phyloP scores from a whole-genome alignment of 441 rosid genomes.

The Populus hybrid region DNA sequence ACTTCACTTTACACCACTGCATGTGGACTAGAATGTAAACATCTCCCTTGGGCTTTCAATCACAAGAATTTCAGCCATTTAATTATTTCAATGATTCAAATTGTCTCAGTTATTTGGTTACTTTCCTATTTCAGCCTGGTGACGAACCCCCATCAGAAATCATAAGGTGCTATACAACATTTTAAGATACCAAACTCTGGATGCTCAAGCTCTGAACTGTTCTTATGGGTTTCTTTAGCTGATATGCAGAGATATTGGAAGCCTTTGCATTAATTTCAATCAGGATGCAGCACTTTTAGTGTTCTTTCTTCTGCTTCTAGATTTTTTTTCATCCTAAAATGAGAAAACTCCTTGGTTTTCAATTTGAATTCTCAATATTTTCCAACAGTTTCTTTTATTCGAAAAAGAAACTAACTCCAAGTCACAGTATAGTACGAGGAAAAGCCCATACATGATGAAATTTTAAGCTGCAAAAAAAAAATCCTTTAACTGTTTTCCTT shows the following conservation, averaged over 20 bases:
- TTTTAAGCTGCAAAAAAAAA: neutral
- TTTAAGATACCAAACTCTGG: neutral
- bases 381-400: neutral
- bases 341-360: neutral
- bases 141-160: neutral
- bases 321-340: neutral
- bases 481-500: neutral
- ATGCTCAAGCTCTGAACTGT: neutral
- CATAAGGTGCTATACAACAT: neutral
- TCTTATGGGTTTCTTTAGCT: neutral
- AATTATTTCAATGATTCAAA: neutral
- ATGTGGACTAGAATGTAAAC: neutral
- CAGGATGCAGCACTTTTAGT: neutral
- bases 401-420: neutral
- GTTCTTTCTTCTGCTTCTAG: neutral
- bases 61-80: neutral
- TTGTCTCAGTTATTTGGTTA: neutral
- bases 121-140: constrained; percentile 5
- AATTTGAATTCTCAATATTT: neutral
- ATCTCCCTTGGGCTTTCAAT: neutral
- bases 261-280: neutral
- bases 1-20: neutral
- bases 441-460: neutral
- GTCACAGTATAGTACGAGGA: neutral
- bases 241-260: neutral